phyloP scores from a whole-genome alignment of 495 filamentous ascomycete species.

The Penicillium taxi region DNA sequence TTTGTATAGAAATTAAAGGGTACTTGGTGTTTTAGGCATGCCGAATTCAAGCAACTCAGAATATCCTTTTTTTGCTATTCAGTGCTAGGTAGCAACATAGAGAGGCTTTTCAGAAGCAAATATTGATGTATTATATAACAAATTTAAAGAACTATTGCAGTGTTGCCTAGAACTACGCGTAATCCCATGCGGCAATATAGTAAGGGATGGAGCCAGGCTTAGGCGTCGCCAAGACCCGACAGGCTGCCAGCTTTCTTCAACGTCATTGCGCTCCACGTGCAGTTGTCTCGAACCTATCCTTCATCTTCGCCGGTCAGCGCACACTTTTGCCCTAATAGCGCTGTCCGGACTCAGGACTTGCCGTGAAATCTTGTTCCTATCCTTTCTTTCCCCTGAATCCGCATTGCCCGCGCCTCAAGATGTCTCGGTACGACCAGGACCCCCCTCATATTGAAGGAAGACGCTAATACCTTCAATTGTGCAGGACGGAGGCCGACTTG shows the following conservation, averaged over 20 bases:
- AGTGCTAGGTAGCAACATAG: too few species aligned
- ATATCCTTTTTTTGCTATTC: too few species aligned
- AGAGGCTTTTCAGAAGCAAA: too few species aligned
- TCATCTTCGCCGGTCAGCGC: constrained; percentile 7
- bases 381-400: constrained; percentile 20
- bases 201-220: constrained; percentile 20
- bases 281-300: constrained; percentile 5
- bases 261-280: constrained; percentile 31
- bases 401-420: constrained; percentile 21
- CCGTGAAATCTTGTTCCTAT: constrained; percentile 12
- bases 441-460: background rate
- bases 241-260: constrained; percentile 36
- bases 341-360: constrained; percentile 21
- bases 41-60: too few species aligned
- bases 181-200: too few species aligned
- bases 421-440: constrained; percentile 37
- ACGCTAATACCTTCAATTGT: constrained; percentile 14
- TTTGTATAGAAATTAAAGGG: too few species aligned
- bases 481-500: constrained; percentile 85
- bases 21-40: too few species aligned
- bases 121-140: too few species aligned
- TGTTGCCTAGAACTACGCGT: too few species aligned
- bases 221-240: constrained; percentile 26
- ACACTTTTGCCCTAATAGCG: constrained; percentile 6
- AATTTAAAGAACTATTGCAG: too few species aligned